Evolutionary conservation across 768 basidiomycete species (phyloP).

Genomic region (Cantharellus anzutake): DNA sequence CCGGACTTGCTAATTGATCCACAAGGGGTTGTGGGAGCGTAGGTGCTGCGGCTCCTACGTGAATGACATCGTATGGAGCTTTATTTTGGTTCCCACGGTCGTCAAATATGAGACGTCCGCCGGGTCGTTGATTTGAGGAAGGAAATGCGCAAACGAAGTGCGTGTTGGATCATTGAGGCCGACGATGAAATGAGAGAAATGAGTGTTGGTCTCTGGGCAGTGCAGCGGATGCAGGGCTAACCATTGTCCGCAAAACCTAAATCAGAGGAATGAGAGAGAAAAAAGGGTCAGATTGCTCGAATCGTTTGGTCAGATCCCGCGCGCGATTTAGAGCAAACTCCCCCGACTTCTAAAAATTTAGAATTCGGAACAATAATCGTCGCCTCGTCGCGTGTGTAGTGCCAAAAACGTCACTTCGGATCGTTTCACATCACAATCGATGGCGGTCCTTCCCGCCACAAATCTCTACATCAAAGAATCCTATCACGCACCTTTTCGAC

Average conservation of each 20-base stretch:
- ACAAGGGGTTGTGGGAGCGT: slow-evolving; percentile 48
- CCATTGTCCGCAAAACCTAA: slow-evolving; percentile 11
- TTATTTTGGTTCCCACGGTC: slow-evolving; percentile 18
- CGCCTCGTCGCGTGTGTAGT: too few species aligned
- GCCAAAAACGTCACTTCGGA: too few species aligned
- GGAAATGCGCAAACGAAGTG: slow-evolving; percentile 8
- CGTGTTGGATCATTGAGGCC: slow-evolving; percentile 16
- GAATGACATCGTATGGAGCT: slow-evolving; percentile 62
- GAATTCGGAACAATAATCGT: not conserved
- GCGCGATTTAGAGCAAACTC: too few species aligned
- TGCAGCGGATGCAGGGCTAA: not conserved
- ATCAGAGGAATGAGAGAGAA: not conserved
- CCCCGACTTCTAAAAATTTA: too few species aligned
- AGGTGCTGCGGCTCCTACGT: slow-evolving; percentile 87
- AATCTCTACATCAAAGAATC: not conserved
- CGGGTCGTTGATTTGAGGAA: not conserved
- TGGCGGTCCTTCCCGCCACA: not conserved
- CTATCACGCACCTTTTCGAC: slow-evolving; percentile 37
- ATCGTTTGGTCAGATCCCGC: too few species aligned
- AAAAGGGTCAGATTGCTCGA: too few species aligned
- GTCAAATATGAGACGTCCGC: not conserved
- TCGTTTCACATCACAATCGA: not conserved
- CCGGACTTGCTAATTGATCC: slow-evolving; percentile 56
- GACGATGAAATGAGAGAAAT: not conserved
- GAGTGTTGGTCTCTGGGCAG: not conserved